Conservation (phyloP, 441 rosid genomes). For the Adansonia rubrostipa region DNA sequence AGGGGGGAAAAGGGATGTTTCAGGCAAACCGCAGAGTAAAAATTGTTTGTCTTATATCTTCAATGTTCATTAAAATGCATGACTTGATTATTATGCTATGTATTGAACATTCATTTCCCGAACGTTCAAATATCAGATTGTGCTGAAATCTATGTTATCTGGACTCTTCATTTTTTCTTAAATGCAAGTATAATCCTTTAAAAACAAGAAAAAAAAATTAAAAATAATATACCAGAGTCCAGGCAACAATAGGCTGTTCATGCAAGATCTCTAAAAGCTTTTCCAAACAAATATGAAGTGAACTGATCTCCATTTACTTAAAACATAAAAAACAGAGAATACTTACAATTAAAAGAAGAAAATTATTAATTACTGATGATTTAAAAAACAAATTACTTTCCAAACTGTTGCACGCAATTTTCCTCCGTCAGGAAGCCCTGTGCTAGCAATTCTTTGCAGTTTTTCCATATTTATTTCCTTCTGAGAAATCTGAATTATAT, state of each 20-base stretch:
- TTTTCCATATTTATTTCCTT: constrained; percentile 66
- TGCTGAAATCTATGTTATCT: no score
- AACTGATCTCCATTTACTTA: no score
- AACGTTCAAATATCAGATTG: no score
- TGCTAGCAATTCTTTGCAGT: constrained; percentile 53
- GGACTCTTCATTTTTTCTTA: no score
- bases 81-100: not conserved
- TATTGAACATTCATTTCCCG: not conserved
- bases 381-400: constrained; percentile 47
- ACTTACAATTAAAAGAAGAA: not conserved
- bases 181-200: no score
- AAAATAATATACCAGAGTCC: no score
- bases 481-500: constrained; percentile 50
- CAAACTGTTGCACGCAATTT: constrained; percentile 61
- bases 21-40: not conserved
- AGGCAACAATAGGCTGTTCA: no score
- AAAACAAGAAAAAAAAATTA: no score
- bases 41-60: not conserved
- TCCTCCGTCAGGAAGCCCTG: constrained; percentile 65
- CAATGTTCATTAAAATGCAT: not conserved
- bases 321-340: not conserved
- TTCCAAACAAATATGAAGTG: no score
- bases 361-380: not conserved
- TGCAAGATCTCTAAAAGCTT: no score
- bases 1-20: not conserved